Base-by-base conservation (phyloP, 1,139 yeast species). In the Torulaspora pretoriensis region DNA sequence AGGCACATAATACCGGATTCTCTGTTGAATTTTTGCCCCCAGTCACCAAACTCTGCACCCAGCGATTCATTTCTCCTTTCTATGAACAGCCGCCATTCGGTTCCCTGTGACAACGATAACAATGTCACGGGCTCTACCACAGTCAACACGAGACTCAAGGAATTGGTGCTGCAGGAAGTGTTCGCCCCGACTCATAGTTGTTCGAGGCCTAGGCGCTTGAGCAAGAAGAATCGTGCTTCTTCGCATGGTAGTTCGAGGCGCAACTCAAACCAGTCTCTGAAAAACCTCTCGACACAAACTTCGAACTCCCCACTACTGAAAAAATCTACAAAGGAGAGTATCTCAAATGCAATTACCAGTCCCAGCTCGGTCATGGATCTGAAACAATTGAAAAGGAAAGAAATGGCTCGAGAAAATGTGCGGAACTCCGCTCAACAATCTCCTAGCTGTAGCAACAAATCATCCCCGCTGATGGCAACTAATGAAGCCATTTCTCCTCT, bases 1-100 rank as follows among this genome's bases (percentile, higher is more conserved):
- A 81, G 78, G 52, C 97, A 89, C 63, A 89, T 89, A 44, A 81
- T 89, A 35, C 96, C 97, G 0, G 84, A 81, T 50, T 78, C 87
- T 2, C 65, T 88, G 49, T 77, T 89, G 78, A 73, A 72, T 48
- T 78, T 77, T 43, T 83, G 81, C 59, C 74, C 47, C 9, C 58
- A 60, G 17, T 74, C 83, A 7, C 84, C 86, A 16, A 73, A 75
- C 9, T 74, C 77, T n/a, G 56, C 61, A 8, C 64, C 66, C 4
- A 58, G 63, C 4, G 60, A 60, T 41, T 55, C 65, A 2, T 53
- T 43, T 38, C 14, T 60, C 8, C 53, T 61, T 5, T 46, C 52
- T 10, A 38, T 31, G 9, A 24, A 32, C 14, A 36, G 17, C 10
- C 41, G 35, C 10, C 41, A 32, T 16, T 38, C 41, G 14, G n/a